These are phyloP conservation scores for Hygrophoropsis aurantiaca DNA, from an alignment of 768 basidiomycete genomes.

Conservation along the genomic window DNA sequence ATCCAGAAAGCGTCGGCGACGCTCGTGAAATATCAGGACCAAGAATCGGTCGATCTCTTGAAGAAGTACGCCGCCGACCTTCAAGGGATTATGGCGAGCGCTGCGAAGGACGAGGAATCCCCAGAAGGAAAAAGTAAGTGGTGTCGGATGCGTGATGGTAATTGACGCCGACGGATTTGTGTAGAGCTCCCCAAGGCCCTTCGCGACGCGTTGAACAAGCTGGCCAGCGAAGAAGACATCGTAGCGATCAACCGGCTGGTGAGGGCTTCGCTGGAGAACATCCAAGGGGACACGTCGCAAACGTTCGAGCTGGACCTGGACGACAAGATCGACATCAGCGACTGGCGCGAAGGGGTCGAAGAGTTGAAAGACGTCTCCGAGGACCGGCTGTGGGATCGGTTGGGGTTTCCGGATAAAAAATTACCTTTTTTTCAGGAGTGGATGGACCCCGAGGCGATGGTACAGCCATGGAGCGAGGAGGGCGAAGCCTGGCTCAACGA, in stretches of 20 bases:
- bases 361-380: not conserved
- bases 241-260: not conserved
- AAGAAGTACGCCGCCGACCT: too few relatives aligned
- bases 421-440: conserved; percentile 7
- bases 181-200: not conserved
- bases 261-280: not conserved
- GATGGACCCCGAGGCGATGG: not conserved
- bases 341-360: not conserved
- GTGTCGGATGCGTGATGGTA: conserved; percentile 10
- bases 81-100: too few relatives aligned
- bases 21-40: too few relatives aligned
- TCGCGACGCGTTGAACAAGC: not conserved
- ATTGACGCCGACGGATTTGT: conserved; percentile 5
- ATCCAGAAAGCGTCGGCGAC: too few relatives aligned
- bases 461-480: conserved; percentile 9
- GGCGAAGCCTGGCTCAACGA: conserved; percentile 9
- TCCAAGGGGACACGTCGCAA: not conserved
- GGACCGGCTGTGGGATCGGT: not conserved
- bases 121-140: too few relatives aligned
- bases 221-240: not conserved
- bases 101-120: too few relatives aligned
- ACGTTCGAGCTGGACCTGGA: not conserved
- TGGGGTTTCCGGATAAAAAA: not conserved
- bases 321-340: not conserved
- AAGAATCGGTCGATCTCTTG: too few relatives aligned